Evolutionary conservation across 1,284 basidiomycete genomes (phyloP).

Genomic region (Uromyces viciae-fabae): DNA sequence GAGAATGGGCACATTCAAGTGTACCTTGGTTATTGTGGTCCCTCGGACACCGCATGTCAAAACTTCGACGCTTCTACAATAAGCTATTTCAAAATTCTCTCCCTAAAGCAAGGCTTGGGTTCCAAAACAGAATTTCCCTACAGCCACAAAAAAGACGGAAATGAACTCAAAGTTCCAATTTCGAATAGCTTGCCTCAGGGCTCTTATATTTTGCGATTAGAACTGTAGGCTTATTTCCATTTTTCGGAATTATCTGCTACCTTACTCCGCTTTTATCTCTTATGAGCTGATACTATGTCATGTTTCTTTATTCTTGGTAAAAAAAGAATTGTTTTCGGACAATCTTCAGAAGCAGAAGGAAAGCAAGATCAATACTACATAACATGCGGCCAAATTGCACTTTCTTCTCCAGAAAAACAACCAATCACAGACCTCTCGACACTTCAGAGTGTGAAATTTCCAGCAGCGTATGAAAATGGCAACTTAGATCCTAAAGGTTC

Average conservation of each 20-base stretch:
- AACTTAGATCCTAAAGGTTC: conserved; percentile 1
- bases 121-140: conserved; percentile 25
- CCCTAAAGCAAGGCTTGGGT: conserved; percentile 1
- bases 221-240: conserved; percentile 28
- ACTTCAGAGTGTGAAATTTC: background rate
- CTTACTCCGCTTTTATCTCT: too few species aligned
- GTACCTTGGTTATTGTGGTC: conserved; percentile 38
- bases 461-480: conserved; percentile 17
- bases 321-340: conserved; percentile 28
- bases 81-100: conserved; percentile 41
- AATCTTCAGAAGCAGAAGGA: conserved; percentile 28
- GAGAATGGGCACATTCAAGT: conserved; percentile 35
- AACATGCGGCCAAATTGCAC: conserved; percentile 22
- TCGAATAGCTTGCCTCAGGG: conserved; percentile 23
- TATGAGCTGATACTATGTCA: background rate
- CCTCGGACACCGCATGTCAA: conserved; percentile 21
- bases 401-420: background rate
- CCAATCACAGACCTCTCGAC: background rate
- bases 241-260: too few species aligned
- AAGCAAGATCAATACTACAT: conserved; percentile 44
- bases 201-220: conserved; percentile 36
- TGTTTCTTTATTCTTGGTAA: background rate
- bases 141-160: conserved; percentile 24
- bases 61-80: conserved; percentile 32
- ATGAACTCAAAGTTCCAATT: conserved; percentile 31